Conservation (phyloP, 352 stramenopile species). For the Pythium brachiatum region DNA sequence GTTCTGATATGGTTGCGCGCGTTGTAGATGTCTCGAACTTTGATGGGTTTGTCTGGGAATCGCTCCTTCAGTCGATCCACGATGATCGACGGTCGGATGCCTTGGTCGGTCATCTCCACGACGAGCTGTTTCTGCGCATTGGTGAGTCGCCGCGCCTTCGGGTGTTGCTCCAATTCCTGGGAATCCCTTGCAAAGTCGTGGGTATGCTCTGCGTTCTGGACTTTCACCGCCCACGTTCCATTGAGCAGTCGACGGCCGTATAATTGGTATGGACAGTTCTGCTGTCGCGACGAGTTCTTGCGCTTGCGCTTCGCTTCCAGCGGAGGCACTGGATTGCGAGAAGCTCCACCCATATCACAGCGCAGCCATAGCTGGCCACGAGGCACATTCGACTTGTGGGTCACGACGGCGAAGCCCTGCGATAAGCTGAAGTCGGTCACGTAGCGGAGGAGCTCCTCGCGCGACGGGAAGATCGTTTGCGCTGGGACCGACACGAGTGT, state of each 20-base stretch:
- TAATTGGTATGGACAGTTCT: conserved; percentile 44
- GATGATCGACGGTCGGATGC: conserved; percentile 35
- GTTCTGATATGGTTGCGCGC: conserved; percentile 40
- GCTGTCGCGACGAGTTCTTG: conserved; percentile 29
- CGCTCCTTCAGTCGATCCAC: conserved; percentile 35
- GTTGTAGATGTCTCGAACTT: conserved; percentile 59
- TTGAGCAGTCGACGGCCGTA: conserved; percentile 34
- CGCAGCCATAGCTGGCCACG: conserved; percentile 46
- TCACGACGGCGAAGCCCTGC: conserved; percentile 45
- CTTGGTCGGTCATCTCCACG: conserved; percentile 33
- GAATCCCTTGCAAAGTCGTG: conserved; percentile 26
- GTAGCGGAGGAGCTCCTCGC: conserved; percentile 38
- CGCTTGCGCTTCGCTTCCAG: conserved; percentile 27
- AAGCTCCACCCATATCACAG: conserved; percentile 36
- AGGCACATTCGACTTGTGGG: conserved; percentile 45
- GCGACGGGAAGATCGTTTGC: conserved; percentile 29
- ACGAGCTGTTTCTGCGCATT: conserved; percentile 41
- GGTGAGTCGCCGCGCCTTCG: conserved; percentile 31
- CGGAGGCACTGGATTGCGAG: not conserved
- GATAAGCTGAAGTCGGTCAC: conserved; percentile 36
- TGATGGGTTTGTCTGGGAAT: conserved; percentile 44
- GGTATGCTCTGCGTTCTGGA: conserved; percentile 36
- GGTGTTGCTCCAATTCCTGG: conserved; percentile 31
- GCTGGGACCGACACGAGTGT: no score
- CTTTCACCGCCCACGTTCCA: conserved; percentile 32